Base-by-base conservation (phyloP, 495 filamentous ascomycete species). In the Penicillium turbatum region DNA sequence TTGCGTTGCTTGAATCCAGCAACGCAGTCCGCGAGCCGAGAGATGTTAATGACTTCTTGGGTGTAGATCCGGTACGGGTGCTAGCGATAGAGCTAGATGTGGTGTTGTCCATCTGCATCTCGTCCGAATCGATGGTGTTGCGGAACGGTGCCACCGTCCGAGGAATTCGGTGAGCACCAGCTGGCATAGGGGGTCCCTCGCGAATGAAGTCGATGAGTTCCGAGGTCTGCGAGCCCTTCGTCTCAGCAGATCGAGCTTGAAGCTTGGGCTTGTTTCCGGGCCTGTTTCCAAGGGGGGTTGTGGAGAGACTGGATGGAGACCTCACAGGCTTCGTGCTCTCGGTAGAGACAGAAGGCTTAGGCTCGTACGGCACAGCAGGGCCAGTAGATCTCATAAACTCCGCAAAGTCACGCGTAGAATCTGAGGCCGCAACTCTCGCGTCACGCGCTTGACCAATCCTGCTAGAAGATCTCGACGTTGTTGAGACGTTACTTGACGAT, bases 201-300 rank as follows among this genome's bases (percentile, higher is more conserved):
- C 91, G 84, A 48, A 98, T 92, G 71, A 97, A 97, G 61, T 97
- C 90, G 46, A 96, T 95, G 35, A 98, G 71, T 54, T 96, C 93
- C 2, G 86, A 85, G 41, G 83, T 95, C 59, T 83, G 80, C 41
- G 84, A 83, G 37, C 77, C 79, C 26, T 73, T 72, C 21, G 81
- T 76, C 27, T 79, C 73, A n/a, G 90, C 80, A 55, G 85, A 81
- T 15, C 91, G 86, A 54, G 90, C 85, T 70, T 90, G 82, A 41
- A 89, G 71, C 38, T 77, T 78, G 34, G 71, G 72, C 21, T 56
- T 44, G 26, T 60, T 64, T 15, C 64, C 60, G n/a, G n/a, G n/a
- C n/a, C n/a, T n/a, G n/a, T n/a, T n/a, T n/a, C 11, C 57, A n/a
- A n/a, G 55, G 27, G 52, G 42, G 29, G 29, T 17, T 24, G 44